Percentiles rank a stretch among this genome's conserved stretches.
phyloP scores from a whole-genome alignment of 176 grass and related monocot genomes.

The Puccinellia tenuiflora region DNA sequence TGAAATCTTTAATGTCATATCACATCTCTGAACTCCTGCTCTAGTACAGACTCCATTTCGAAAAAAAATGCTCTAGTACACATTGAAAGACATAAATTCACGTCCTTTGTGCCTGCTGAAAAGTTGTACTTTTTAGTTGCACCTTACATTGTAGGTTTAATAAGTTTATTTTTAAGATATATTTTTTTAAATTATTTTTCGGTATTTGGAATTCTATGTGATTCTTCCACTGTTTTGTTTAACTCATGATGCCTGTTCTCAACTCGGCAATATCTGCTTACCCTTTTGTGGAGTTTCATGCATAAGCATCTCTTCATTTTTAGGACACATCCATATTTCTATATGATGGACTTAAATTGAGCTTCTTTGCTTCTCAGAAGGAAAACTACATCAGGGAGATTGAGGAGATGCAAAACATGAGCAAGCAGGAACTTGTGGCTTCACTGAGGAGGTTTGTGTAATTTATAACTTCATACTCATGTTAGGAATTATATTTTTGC shows the following conservation, averaged over 20 bases:
- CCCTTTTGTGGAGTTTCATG: background rate
- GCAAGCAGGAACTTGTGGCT: slow-evolving; percentile 68
- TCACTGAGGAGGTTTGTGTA: slow-evolving; percentile 70
- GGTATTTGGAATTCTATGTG: background rate
- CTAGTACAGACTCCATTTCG: too few relatives aligned
- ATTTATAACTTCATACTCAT: background rate
- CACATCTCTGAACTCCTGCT: background rate
- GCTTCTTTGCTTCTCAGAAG: slow-evolving; percentile 36
- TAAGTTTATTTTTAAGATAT: background rate
- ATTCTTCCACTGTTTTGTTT: background rate
- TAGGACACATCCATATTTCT: background rate
- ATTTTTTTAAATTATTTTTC: background rate
- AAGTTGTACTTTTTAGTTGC: background rate
- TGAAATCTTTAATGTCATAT: background rate
- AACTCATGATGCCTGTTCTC: background rate
- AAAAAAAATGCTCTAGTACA: background rate
- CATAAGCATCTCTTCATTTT: background rate
- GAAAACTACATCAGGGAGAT: slow-evolving; percentile 64
- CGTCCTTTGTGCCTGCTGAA: background rate
- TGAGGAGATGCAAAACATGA: slow-evolving; percentile 80
- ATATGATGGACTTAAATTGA: slow-evolving; percentile 7
- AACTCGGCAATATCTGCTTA: background rate
- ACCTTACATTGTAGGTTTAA: background rate
- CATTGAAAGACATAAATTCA: background rate
- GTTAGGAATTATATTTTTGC: slow-evolving; percentile 5